Base-by-base conservation (phyloP, 2,329 filamentous ascomycete species). In the Neofusicoccum ribis region DNA sequence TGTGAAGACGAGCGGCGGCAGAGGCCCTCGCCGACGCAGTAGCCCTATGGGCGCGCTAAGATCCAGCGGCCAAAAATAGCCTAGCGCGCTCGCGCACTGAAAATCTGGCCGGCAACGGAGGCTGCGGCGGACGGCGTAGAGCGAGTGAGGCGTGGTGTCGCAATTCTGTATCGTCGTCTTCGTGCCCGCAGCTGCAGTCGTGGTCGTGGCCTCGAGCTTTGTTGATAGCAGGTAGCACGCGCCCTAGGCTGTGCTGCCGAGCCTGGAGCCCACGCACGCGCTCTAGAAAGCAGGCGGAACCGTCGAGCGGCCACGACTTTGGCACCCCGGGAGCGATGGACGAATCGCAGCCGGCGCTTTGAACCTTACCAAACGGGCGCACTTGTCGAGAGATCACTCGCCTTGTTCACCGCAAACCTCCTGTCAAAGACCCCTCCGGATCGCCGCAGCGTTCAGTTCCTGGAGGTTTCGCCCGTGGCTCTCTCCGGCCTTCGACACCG, bases 381-480 rank as follows among this genome's bases (percentile, higher is more conserved):
- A 31, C 27, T 31, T 7, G 27, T 31, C 27, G 27, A 31, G 27
- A 31, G 27, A 34, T 43, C 52, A 59, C 51, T 60, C 56, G 56
- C 31, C 31, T 37, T 60, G 41, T n/a, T 43, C 56, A 47, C 56
- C 47, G 56, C 34, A 43, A 60, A 27, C 41, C 56, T 60, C 56
- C 56, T 60, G 63, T 51, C 63, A 50, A 64, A 64, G 63, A 46
- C 52, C 12, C 61, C 50, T 39, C 50, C 36, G 23, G 51, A 64
- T 58, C 52, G 43, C 51, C 63, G 52, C 63, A 56, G 63, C 63
- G 63, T 58, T 52, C 39, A 41, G 52, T 31, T 50, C 51, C 43
- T 49, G 51, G 61, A 56, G 23, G 34, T 37, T 27, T 47, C 39
- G 34, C 39, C 51, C 41, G 61, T 56, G 50, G 61, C 31, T 56